A percentile compares a stretch with the other conserved stretches of the same genome.
These are phyloP conservation scores for Rhododendron henanense DNA, from an alignment of 148 eudicot species.

Conservation along the genomic window DNA sequence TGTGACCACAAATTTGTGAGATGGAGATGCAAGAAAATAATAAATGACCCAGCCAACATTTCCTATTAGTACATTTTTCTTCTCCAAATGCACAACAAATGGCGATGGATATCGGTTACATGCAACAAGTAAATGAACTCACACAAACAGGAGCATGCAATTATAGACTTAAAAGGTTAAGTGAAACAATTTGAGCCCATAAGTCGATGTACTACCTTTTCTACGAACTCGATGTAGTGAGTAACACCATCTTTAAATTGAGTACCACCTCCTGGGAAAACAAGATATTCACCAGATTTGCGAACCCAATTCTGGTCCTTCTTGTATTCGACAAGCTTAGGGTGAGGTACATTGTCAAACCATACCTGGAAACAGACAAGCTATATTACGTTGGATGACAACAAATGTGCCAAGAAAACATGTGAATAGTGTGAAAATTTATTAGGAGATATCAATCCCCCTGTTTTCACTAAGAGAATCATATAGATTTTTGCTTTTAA, in stretches of 20 bases:
- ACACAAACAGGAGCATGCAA: neutral
- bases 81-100: neutral
- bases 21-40: neutral
- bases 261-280: conserved; percentile 98
- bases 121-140: neutral
- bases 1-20: neutral
- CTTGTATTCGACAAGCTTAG: conserved; percentile 97
- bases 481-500: neutral
- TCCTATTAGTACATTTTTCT: neutral
- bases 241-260: conserved; percentile 90
- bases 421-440: neutral
- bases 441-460: neutral
- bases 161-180: neutral
- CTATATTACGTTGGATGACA: neutral
- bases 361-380: conserved; percentile 50
- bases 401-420: neutral
- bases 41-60: neutral
- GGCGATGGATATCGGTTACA: neutral
- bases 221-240: conserved; percentile 61
- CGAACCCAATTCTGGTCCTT: conserved; percentile 95
- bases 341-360: conserved; percentile 95
- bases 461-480: neutral
- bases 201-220: conserved; percentile 48
- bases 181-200: neutral
- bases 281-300: conserved; percentile 67